Evolutionary conservation across 148 eudicot species (phyloP).

Genomic region (Fagopyrum homotropicum): DNA sequence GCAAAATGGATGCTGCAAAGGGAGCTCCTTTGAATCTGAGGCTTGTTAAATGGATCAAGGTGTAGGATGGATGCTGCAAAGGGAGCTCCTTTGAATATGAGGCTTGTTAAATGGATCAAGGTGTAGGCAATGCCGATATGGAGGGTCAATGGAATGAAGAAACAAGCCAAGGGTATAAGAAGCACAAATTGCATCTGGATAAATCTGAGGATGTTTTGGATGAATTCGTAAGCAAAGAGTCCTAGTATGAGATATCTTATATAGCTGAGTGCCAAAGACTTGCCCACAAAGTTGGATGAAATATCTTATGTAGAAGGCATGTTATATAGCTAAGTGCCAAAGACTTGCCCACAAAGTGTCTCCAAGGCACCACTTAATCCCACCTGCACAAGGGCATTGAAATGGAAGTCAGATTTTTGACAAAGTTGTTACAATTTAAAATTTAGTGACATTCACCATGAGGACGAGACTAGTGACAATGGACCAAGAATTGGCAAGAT

Average conservation of each 20-base stretch:
- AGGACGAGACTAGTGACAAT: constrained; percentile 61
- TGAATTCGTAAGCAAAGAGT: constrained; percentile 49
- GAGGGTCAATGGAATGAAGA: constrained; percentile 34
- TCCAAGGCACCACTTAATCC: constrained; percentile 81
- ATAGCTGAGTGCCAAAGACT: too few relatives aligned
- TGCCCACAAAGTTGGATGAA: too few relatives aligned
- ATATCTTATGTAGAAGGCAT: not conserved
- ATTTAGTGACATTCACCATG: constrained; percentile 33
- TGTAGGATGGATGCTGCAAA: constrained; percentile 55
- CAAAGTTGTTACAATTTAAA: too few relatives aligned
- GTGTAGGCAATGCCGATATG: constrained; percentile 36
- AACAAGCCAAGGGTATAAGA: constrained; percentile 38
- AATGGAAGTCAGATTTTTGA: not conserved
- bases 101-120: constrained; percentile 34
- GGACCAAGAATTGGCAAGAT: constrained; percentile 84
- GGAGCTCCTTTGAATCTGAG: constrained; percentile 60
- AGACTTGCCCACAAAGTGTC: constrained; percentile 88
- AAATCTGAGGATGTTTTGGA: constrained; percentile 66
- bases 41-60: constrained; percentile 33
- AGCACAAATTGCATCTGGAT: constrained; percentile 70
- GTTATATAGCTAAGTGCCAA: constrained; percentile 52
- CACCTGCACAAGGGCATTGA: constrained; percentile 16
- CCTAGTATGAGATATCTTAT: constrained; percentile 48
- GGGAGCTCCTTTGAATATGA: constrained; percentile 58
- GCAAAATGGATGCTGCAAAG: constrained; percentile 24